These are phyloP conservation scores for Salix arbutifolia DNA, from an alignment of 345 rosid species.

Conservation along the genomic window DNA sequence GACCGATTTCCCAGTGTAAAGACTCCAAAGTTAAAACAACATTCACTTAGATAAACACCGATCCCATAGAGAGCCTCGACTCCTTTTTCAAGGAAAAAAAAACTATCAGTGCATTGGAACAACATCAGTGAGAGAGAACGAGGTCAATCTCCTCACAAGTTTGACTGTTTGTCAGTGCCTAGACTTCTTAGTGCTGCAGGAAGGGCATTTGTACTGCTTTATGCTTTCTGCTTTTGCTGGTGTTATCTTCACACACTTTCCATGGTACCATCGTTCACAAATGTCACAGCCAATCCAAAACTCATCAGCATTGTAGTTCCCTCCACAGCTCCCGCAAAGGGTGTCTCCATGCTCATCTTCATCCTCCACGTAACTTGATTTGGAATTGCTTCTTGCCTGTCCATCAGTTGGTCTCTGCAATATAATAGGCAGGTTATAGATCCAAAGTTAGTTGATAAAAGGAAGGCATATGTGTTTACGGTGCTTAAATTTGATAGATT, in stretches of 20 bases:
- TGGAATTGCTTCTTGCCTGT: conserved; percentile 46
- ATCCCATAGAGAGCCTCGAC: not conserved
- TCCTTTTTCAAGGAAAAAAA: not conserved
- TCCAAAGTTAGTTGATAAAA: not conserved
- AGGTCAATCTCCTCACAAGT: not conserved
- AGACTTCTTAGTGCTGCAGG: conserved; percentile 68
- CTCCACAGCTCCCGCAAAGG: conserved; percentile 78
- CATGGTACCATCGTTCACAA: conserved; percentile 87
- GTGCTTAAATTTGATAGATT: not conserved
- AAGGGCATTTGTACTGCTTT: conserved; percentile 82
- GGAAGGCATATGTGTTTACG: not conserved
- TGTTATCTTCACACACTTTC: conserved; percentile 79
- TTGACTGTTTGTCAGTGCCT: conserved; percentile 12
- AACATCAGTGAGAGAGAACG: not conserved
- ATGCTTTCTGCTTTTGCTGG: conserved; percentile 81
- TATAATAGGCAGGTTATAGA: not conserved
- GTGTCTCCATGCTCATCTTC: conserved; percentile 90
- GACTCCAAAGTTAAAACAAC: not conserved
- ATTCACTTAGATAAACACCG: not conserved
- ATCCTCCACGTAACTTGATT: conserved; percentile 54
- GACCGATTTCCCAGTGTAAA: not conserved
- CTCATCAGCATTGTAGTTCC: conserved; percentile 66
- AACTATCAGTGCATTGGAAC: not conserved
- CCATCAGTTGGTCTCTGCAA: conserved; percentile 66
- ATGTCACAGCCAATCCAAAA: conserved; percentile 88